These are phyloP conservation scores for Stipa capillata DNA, from an alignment of 176 grass and related monocot species.

Conservation along the genomic window DNA sequence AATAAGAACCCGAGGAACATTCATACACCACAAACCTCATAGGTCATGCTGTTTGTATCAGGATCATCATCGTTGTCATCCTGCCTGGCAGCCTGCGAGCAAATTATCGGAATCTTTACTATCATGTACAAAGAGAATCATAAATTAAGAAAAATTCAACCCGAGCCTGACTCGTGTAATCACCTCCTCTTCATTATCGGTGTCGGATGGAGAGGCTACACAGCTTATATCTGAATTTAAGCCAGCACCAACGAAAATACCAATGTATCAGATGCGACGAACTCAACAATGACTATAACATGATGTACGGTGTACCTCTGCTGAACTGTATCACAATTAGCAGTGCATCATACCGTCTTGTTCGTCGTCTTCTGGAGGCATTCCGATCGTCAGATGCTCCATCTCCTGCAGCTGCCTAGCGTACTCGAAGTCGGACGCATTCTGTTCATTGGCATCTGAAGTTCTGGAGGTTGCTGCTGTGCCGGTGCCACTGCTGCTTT, in stretches of 20 bases:
- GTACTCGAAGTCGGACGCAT: conserved; percentile 36
- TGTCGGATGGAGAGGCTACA: conserved; percentile 47
- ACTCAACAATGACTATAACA: neutral
- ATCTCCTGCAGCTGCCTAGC: conserved; percentile 53
- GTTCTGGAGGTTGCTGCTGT: neutral
- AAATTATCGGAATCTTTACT: neutral
- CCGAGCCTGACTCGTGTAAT: neutral
- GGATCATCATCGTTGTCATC: conserved; percentile 21
- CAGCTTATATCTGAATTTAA: conserved; percentile 38
- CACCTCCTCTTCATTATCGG: conserved; percentile 43
- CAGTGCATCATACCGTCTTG: conserved; percentile 20
- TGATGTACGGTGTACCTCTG: neutral
- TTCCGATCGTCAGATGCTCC: conserved; percentile 19
- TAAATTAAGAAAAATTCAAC: neutral
- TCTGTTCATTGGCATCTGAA: conserved; percentile 28
- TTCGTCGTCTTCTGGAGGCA: neutral
- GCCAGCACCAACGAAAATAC: neutral
- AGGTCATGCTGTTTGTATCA: conserved; percentile 81
- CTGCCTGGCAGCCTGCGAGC: conserved; percentile 34
- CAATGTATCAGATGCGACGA: neutral
- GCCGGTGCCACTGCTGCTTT: conserved; percentile 15
- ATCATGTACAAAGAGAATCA: neutral
- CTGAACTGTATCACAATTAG: neutral
- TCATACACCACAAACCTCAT: too few species aligned
- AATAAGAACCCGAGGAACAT: too few species aligned